Conservation (phyloP, 768 basidiomycete genomes). For the Lepiota brunneoincarnata region DNA sequence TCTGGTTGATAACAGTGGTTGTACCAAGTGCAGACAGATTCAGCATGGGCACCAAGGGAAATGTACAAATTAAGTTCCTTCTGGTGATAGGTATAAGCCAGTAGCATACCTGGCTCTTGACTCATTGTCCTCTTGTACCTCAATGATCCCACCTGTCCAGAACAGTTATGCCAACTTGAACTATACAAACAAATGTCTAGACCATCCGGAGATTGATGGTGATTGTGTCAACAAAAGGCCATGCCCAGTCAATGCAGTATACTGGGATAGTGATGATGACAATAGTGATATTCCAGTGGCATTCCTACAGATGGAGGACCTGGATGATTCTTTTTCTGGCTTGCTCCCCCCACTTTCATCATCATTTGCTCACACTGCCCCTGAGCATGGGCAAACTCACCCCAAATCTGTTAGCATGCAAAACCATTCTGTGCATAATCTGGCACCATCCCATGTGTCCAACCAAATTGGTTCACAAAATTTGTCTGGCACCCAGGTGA, state of each 20-base stretch:
- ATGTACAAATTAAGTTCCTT: neutral
- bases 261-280: neutral
- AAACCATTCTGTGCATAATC: no score
- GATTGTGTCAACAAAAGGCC: no score
- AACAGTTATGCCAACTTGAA: neutral
- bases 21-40: neutral
- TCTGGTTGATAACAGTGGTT: neutral
- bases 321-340: neutral
- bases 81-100: neutral
- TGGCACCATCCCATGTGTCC: neutral
- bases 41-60: neutral
- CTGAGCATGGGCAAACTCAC: no score
- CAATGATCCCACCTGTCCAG: neutral
- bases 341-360: no score
- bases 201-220: no score
- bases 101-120: neutral
- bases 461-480: neutral
- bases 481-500: neutral
- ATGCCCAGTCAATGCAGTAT: neutral
- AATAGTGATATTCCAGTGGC: neutral
- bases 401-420: no score
- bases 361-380: no score
- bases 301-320: neutral
- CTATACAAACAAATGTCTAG: neutral
- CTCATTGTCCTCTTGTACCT: neutral